Conservation (phyloP, 805 yeast genomes). For the Wickerhamiella siamensis region DNA sequence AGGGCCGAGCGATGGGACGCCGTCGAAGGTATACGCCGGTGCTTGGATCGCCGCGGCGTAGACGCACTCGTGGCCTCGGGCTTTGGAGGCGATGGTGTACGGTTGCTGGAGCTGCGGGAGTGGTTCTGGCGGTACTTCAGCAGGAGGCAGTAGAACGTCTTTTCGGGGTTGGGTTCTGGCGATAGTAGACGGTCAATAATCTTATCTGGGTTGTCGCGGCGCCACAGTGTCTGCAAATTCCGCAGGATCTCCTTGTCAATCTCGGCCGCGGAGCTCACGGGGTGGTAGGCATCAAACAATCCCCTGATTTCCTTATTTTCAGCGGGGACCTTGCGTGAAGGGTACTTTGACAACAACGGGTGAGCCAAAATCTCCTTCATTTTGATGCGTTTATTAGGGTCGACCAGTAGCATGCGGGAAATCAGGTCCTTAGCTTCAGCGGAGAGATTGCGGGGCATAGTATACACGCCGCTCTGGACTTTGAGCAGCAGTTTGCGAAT, state of each 20-base stretch:
- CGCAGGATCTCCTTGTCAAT: slow-evolving; percentile 63
- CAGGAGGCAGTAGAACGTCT: slow-evolving; percentile 63
- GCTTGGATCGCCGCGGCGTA: slow-evolving; percentile 1
- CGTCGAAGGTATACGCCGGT: slow-evolving; percentile 10
- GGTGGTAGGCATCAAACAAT: slow-evolving; percentile 21
- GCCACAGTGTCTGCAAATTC: slow-evolving; percentile 67
- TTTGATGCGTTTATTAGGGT: slow-evolving; percentile 66
- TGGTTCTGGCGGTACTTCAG: slow-evolving; percentile 64
- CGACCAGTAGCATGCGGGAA: slow-evolving; percentile 61
- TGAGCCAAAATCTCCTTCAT: slow-evolving; percentile 66
- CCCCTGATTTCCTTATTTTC: slow-evolving; percentile 10
- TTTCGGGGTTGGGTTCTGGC: slow-evolving; percentile 53
- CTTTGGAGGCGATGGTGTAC: background rate
- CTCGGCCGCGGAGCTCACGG: slow-evolving; percentile 29
- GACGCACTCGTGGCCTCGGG: background rate
- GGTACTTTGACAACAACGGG: slow-evolving; percentile 66
- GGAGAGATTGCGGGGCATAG: slow-evolving; percentile 68
- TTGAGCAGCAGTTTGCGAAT: slow-evolving; percentile 74
- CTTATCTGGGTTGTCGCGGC: slow-evolving; percentile 46
- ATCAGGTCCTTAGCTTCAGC: slow-evolving; percentile 79
- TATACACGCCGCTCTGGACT: slow-evolving; percentile 80
- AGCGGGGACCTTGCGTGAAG: slow-evolving; percentile 16
- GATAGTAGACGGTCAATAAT: slow-evolving; percentile 41
- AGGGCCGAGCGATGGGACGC: slow-evolving; percentile 12
- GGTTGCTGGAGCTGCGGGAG: slow-evolving; percentile 4